A percentile compares a stretch with the other conserved stretches of the same genome.
phyloP scores from a whole-genome alignment of 2,329 filamentous ascomycete genomes.

The Ceratocystis cubensis region DNA sequence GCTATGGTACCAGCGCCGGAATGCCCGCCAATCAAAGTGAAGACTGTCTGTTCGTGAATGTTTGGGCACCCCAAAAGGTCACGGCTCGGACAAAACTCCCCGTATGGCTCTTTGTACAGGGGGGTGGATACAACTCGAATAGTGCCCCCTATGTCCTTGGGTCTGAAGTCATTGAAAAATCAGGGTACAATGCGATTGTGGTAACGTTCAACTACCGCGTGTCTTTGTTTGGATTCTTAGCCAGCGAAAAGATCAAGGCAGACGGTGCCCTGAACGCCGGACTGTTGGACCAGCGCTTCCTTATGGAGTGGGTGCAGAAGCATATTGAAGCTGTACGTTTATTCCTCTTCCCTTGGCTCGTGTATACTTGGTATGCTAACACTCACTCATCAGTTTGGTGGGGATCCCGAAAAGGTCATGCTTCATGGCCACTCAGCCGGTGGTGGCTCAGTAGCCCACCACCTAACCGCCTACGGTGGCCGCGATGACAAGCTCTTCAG shows the following conservation, averaged over 20 bases:
- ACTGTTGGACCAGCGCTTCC: constrained; percentile 37
- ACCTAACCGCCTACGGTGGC: constrained; percentile 37
- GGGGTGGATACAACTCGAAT: constrained; percentile 36
- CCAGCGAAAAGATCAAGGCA: constrained; percentile 29
- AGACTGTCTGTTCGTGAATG: constrained; percentile 38
- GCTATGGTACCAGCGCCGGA: constrained; percentile 15
- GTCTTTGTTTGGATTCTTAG: constrained; percentile 38
- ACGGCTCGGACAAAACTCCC: constrained; percentile 27
- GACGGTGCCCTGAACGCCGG: constrained; percentile 30
- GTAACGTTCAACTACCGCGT: constrained; percentile 37
- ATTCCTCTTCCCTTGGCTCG: no score
- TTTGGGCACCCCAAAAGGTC: constrained; percentile 34
- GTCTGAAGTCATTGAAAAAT: constrained; percentile 32
- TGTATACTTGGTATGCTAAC: neutral
- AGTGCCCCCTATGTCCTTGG: constrained; percentile 32
- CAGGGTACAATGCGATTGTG: constrained; percentile 31
- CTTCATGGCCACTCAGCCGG: constrained; percentile 35
- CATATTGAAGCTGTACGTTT: constrained; percentile 39
- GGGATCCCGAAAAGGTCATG: constrained; percentile 35
- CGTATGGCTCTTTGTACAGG: constrained; percentile 34
- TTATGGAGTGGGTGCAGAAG: constrained; percentile 39
- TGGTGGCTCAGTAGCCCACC: constrained; percentile 36
- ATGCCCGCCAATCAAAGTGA: constrained; percentile 29
- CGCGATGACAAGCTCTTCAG: constrained; percentile 36
- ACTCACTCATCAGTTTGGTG: constrained; percentile 31